Evolutionary conservation across 1,139 yeast species (phyloP).

Genomic region (Kodamaea suecica): DNA sequence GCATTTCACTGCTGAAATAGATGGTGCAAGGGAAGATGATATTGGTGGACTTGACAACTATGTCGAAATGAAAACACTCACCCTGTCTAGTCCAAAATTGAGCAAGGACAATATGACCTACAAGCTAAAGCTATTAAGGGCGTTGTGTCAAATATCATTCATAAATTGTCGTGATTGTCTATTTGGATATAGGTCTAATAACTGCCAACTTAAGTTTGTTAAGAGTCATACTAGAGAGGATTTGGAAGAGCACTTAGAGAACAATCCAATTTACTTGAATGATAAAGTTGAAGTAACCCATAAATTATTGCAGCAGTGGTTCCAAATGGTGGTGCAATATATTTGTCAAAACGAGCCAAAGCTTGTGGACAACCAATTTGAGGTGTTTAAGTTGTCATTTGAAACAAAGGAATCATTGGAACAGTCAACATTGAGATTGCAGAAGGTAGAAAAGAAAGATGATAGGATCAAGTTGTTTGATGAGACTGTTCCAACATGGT

Average conservation of each 20-base stretch:
- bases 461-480: slow-evolving; percentile 10
- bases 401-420: slow-evolving; percentile 2
- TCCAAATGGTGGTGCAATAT: slow-evolving; percentile 16
- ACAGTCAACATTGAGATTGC: slow-evolving; percentile 5
- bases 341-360: slow-evolving; percentile 8
- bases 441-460: slow-evolving; percentile 5
- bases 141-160: slow-evolving; percentile 25
- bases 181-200: slow-evolving; percentile 21
- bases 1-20: slow-evolving; percentile 25
- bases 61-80: slow-evolving; percentile 24
- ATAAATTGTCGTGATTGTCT: slow-evolving; percentile 18
- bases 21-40: slow-evolving; percentile 14
- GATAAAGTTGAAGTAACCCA: slow-evolving; percentile 15
- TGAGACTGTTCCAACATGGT: slow-evolving; percentile 18
- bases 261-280: slow-evolving; percentile 15
- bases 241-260: slow-evolving; percentile 13
- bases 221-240: slow-evolving; percentile 18
- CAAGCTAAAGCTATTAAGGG: slow-evolving; percentile 11
- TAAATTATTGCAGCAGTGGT: slow-evolving; percentile 18
- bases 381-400: slow-evolving; percentile 7
- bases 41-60: slow-evolving; percentile 7
- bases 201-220: slow-evolving; percentile 18
- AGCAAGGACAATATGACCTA: slow-evolving; percentile 9
- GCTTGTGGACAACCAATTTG: background rate
- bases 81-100: slow-evolving; percentile 8